Conservation (phyloP, 2,329 filamentous ascomycete genomes). For the Simplicillium sp. region DNA sequence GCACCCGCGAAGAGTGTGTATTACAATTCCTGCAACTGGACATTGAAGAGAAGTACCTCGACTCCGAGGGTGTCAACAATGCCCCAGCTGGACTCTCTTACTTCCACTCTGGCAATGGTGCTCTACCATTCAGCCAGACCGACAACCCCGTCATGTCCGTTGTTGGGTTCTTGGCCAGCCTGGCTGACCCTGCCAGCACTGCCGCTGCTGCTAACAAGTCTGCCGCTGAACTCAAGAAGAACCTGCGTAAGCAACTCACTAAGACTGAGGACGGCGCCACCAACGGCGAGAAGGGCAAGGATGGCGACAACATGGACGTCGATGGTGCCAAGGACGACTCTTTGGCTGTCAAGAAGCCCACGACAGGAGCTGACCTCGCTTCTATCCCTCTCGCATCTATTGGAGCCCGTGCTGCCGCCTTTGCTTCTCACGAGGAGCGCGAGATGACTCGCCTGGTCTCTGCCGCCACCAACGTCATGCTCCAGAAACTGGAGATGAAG, state of each 20-base stretch:
- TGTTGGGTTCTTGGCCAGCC: slow-evolving; percentile 82
- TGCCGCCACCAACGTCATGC: slow-evolving; percentile 83
- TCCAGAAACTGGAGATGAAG: slow-evolving; percentile 94
- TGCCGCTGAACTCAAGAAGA: slow-evolving; percentile 75
- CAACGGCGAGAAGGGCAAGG: slow-evolving; percentile 46
- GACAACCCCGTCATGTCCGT: slow-evolving; percentile 98
- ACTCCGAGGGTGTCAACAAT: slow-evolving; percentile 52
- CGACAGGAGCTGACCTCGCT: slow-evolving; percentile 43
- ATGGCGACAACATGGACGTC: slow-evolving; percentile 56
- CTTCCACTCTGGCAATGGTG: slow-evolving; percentile 65
- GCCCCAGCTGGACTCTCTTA: slow-evolving; percentile 50
- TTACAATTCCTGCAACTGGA: slow-evolving; percentile 93
- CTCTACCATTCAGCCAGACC: slow-evolving; percentile 80
- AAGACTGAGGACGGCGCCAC: slow-evolving; percentile 24
- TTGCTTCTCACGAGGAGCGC: slow-evolving; percentile 92
- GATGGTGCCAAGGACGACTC: slow-evolving; percentile 33
- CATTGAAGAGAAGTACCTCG: slow-evolving; percentile 94
- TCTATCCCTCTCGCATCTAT: slow-evolving; percentile 79
- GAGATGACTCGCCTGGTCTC: slow-evolving; percentile 93
- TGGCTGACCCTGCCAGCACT: slow-evolving; percentile 83
- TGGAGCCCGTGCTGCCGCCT: slow-evolving; percentile 74
- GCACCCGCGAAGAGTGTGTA: slow-evolving; percentile 91
- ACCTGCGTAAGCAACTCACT: slow-evolving; percentile 63
- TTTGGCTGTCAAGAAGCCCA: slow-evolving; percentile 36
- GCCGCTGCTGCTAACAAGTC: slow-evolving; percentile 85